Conservation (phyloP, 306 rosid species). For the Gillenia trifoliata region DNA sequence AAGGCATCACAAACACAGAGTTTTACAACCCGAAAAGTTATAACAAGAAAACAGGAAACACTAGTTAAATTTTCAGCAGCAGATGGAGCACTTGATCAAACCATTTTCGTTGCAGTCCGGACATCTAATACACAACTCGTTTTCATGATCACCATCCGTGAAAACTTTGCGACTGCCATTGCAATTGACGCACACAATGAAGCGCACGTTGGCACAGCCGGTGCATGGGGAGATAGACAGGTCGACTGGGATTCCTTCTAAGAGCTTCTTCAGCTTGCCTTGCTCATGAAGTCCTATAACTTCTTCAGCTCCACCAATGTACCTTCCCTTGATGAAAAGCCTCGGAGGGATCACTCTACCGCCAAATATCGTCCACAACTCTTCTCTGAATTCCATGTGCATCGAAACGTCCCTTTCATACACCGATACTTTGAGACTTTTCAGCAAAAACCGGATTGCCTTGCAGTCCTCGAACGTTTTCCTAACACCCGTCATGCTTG, state of each 20-base stretch:
- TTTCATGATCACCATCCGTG: constrained; percentile 2
- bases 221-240: constrained; percentile 38
- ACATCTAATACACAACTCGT: constrained; percentile 45
- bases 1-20: background rate
- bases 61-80: constrained; percentile 40
- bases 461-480: constrained; percentile 81
- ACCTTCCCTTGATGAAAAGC: constrained; percentile 82
- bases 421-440: constrained; percentile 56
- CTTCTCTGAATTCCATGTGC: constrained; percentile 78
- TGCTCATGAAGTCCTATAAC: constrained; percentile 76
- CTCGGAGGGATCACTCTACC: constrained; percentile 75
- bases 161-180: constrained; percentile 71
- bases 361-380: constrained; percentile 63
- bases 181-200: constrained; percentile 63
- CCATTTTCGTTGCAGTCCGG: constrained; percentile 86
- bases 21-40: background rate
- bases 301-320: constrained; percentile 93
- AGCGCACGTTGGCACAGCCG: constrained; percentile 58
- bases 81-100: constrained; percentile 66
- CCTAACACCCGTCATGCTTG: constrained; percentile 79
- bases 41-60: background rate
- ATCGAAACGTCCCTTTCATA: constrained; percentile 83
- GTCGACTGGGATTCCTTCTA: constrained; percentile 59
- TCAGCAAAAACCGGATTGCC: constrained; percentile 60
- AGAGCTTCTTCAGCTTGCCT: constrained; percentile 65